Evolutionary conservation across 306 rosid species (phyloP), one percentile per base, ranked within the genome.

Genomic region (Cicer chorassanicum): DNA sequence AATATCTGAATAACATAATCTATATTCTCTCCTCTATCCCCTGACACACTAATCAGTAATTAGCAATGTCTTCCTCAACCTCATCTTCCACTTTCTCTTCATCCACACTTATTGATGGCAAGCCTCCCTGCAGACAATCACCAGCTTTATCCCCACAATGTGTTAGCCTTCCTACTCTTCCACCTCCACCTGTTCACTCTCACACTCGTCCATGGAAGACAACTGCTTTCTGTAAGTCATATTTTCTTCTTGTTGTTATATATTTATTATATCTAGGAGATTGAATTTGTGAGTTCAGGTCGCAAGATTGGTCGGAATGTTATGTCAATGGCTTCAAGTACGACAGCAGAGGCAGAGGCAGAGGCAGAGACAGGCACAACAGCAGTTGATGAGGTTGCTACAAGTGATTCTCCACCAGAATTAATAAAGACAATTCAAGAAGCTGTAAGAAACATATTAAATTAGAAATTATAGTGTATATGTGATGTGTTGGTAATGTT

Each of bases 291-390:
- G 36, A 13, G 36, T 29, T 34, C 71, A 94, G 99, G 97, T 72
- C 86, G 89, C 12, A 91, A 83, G 84, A 14, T 94, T 80, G 91
- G 88, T 41, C 88, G 95, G 44, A 90, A 90, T 89, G 90, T 89
- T 74, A 77, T 81, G 85, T 87, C 91, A 15, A 88, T 88, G 93
- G 96, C 89, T 11, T 70, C 78, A 34, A 85, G 93, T 24, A 71
- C 78, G 46, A 85, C 96, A 18, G 86, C 93, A 61, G 96, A 90
- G 73, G 92, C 88, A 42, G 82, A 29, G 36, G 86, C 93, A 61
- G 96, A 90, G 73, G 36, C 93, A 61, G 96, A 88, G 70, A 91
- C 88, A 42, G 82, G 11, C 2, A 13, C 92, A 4, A 1, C 75
- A 7, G 10, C 73, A 14, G 71, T 2, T 16, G 96, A 91, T 40